Conservation (phyloP, 352 stramenopile genomes). For the Peronosclerospora sorghi region DNA sequence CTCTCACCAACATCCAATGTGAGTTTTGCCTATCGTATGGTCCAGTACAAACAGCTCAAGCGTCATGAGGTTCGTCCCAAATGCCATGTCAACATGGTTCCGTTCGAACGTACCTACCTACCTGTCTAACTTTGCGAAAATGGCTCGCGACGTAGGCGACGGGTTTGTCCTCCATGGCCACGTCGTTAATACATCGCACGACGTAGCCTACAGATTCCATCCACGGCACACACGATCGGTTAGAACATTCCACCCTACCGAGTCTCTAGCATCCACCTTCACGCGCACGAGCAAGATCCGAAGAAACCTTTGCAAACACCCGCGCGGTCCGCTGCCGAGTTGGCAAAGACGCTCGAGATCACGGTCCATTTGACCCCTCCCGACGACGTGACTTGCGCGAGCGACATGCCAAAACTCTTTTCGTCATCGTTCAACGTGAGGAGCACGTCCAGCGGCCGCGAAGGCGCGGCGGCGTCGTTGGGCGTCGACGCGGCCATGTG, state of each 20-base stretch:
- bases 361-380: conserved; percentile 24
- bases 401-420: conserved; percentile 58
- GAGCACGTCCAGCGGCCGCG: conserved; percentile 17
- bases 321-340: conserved; percentile 43
- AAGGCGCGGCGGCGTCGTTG: background rate
- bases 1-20: conserved; percentile 18
- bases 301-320: conserved; percentile 36
- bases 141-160: conserved; percentile 31
- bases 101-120: conserved; percentile 1
- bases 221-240: background rate
- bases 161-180: conserved; percentile 17
- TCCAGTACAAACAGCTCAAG: too few relatives aligned
- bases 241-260: background rate
- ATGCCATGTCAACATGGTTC: background rate
- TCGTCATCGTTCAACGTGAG: conserved; percentile 37
- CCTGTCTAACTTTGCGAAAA: conserved; percentile 33
- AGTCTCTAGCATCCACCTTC: background rate
- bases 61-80: background rate
- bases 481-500: background rate
- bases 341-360: conserved; percentile 44
- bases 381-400: conserved; percentile 23
- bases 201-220: conserved; percentile 20
- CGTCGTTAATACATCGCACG: conserved; percentile 28
- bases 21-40: conserved; percentile 11
- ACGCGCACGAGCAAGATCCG: background rate